These are phyloP conservation scores for Candida hungchunana DNA, from an alignment of 805 yeast species.

Conservation along the genomic window DNA sequence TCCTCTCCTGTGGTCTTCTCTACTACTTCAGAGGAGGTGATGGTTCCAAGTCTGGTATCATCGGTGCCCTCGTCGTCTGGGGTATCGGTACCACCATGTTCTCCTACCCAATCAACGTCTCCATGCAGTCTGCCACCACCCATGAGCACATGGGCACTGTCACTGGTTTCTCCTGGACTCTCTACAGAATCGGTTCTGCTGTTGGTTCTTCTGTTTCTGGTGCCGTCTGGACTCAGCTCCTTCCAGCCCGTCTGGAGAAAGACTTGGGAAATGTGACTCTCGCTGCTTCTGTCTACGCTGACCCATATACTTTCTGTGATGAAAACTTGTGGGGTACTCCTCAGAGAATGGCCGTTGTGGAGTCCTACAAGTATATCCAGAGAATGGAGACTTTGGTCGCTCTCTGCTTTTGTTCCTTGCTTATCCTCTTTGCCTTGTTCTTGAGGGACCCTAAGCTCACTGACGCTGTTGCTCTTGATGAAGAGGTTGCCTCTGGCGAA, in stretches of 20 bases:
- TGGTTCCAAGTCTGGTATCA: slow-evolving; percentile 48
- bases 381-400: slow-evolving; percentile 52
- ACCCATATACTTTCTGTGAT: slow-evolving; percentile 48
- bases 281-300: slow-evolving; percentile 45
- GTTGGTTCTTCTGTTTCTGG: slow-evolving; percentile 62
- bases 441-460: slow-evolving; percentile 48
- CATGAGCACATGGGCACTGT: slow-evolving; percentile 70
- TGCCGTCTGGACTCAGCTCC: slow-evolving; percentile 64
- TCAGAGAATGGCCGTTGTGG: slow-evolving; percentile 52
- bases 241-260: slow-evolving; percentile 39
- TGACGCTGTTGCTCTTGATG: slow-evolving; percentile 24
- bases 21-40: slow-evolving; percentile 53
- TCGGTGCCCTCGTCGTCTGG: slow-evolving; percentile 58
- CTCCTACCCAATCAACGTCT: slow-evolving; percentile 62
- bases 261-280: slow-evolving; percentile 33
- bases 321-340: slow-evolving; percentile 59
- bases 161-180: slow-evolving; percentile 51
- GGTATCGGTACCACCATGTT: slow-evolving; percentile 73
- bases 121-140: slow-evolving; percentile 53
- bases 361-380: slow-evolving; percentile 57
- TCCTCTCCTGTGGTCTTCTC: slow-evolving; percentile 55
- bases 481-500: slow-evolving; percentile 23
- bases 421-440: slow-evolving; percentile 43
- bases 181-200: slow-evolving; percentile 60
- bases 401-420: slow-evolving; percentile 44